A percentile compares a stretch with the other conserved stretches of the same genome.
These are phyloP conservation scores for Candida mesenterica DNA, from an alignment of 1,139 yeast species.

Conservation along the genomic window DNA sequence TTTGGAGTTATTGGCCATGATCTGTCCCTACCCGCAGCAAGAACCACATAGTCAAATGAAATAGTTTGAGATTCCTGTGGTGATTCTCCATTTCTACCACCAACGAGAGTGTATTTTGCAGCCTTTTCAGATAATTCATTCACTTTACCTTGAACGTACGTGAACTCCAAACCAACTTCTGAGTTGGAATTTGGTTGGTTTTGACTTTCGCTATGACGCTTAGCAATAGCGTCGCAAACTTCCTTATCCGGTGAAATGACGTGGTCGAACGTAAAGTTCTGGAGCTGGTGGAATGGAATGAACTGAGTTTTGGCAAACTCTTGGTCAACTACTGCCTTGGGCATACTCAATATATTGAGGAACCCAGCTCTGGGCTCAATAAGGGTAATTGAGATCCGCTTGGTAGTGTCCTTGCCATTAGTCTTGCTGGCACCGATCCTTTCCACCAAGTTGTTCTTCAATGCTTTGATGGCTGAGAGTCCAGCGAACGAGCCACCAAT, in stretches of 20 bases:
- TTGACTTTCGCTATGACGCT: conserved; percentile 8
- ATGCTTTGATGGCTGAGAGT: conserved; percentile 37
- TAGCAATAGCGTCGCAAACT: conserved; percentile 15
- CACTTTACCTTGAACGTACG: conserved; percentile 43
- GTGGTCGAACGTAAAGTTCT: conserved; percentile 31
- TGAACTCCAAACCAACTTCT: conserved; percentile 20
- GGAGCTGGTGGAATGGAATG: conserved; percentile 30
- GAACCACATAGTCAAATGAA: conserved; percentile 46
- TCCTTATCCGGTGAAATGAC: conserved; percentile 24
- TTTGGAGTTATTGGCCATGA: conserved; percentile 55
- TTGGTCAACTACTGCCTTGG: conserved; percentile 45
- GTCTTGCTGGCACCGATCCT: conserved; percentile 12
- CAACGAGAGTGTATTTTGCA: conserved; percentile 24
- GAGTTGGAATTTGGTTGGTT: conserved; percentile 14
- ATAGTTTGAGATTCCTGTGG: conserved; percentile 21
- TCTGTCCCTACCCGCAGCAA: conserved; percentile 53
- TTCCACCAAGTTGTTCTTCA: conserved; percentile 29
- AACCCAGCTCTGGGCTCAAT: conserved; percentile 55
- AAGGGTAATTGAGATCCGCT: conserved; percentile 35
- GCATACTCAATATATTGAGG: conserved; percentile 51
- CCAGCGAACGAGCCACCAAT: conserved; percentile 60
- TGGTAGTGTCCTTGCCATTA: conserved; percentile 6
- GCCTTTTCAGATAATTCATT: conserved; percentile 26
- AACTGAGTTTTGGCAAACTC: conserved; percentile 48
- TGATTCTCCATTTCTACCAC: conserved; percentile 10